Percentiles rank a stretch among this genome's conserved stretches.
phyloP scores from a whole-genome alignment of 2,329 filamentous ascomycete genomes.

The Alternaria panax region DNA sequence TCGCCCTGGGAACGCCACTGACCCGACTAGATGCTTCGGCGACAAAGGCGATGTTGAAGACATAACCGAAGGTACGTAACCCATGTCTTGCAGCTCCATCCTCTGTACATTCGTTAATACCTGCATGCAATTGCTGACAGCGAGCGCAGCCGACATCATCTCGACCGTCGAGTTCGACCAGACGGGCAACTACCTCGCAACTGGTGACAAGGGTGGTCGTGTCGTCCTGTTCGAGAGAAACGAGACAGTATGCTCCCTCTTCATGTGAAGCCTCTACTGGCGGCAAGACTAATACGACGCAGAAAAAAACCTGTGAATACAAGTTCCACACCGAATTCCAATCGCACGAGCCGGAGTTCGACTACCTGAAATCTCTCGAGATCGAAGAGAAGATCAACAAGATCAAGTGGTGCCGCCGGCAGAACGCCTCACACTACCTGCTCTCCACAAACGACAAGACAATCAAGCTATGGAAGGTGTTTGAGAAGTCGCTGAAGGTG shows the following conservation, averaged over 20 bases:
- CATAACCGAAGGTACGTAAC: conserved; percentile 84
- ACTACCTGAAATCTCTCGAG: conserved; percentile 98
- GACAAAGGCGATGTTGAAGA: conserved; percentile 99
- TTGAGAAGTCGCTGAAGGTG: conserved; percentile 98
- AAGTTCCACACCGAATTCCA: conserved; percentile 99
- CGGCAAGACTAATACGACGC: conserved; percentile 24
- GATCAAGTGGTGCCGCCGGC: conserved; percentile 98
- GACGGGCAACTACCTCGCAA: conserved; percentile 87
- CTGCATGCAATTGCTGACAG: conserved; percentile 22
- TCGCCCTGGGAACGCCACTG: conserved; percentile 24
- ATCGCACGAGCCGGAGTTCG: conserved; percentile 98
- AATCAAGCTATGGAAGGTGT: conserved; percentile 99
- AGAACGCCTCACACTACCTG: conserved; percentile 98
- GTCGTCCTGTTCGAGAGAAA: conserved; percentile 91
- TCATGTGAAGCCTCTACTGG: not conserved
- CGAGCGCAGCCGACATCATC: conserved; percentile 78
- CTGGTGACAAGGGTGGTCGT: conserved; percentile 86
- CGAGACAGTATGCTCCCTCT: conserved; percentile 75
- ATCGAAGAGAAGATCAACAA: conserved; percentile 99
- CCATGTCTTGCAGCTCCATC: conserved; percentile 5
- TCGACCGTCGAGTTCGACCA: conserved; percentile 91
- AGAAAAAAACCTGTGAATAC: conserved; percentile 99
- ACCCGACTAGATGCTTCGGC: conserved; percentile 84
- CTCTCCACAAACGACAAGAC: conserved; percentile 99
- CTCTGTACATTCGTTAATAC: conserved; percentile 13